These are phyloP conservation scores for Drosera capensis DNA, from an alignment of 148 eudicot genomes.

Conservation along the genomic window DNA sequence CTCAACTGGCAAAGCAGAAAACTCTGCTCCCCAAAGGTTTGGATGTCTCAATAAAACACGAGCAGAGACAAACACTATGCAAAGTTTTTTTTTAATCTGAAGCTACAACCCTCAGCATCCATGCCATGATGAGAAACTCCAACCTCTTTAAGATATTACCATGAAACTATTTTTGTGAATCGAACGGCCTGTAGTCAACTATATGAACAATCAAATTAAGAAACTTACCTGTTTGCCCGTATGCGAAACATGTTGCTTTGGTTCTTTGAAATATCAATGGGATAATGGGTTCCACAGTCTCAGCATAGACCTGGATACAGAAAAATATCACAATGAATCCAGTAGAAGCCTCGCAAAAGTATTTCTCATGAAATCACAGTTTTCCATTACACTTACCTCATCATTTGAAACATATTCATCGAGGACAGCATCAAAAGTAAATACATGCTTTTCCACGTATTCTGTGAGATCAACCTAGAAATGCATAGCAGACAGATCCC, in stretches of 20 bases:
- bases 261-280: constrained; percentile 65
- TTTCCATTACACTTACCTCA: constrained; percentile 24
- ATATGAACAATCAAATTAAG: neutral
- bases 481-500: constrained; percentile 4
- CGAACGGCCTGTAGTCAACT: too few species aligned
- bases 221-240: constrained; percentile 73
- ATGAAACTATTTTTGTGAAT: too few species aligned
- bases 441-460: constrained; percentile 70
- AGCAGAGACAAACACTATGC: too few species aligned
- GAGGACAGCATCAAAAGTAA: constrained; percentile 69
- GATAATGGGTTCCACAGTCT: constrained; percentile 65
- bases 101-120: too few species aligned
- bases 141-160: too few species aligned
- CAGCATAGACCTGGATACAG: constrained; percentile 41
- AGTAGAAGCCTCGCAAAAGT: neutral
- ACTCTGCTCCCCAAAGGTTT: too few species aligned
- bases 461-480: constrained; percentile 70
- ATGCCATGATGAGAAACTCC: too few species aligned
- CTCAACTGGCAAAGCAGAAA: too few species aligned
- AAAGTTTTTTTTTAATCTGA: too few species aligned
- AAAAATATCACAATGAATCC: constrained; percentile 6
- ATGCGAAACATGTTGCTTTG: constrained; percentile 87
- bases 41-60: too few species aligned
- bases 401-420: constrained; percentile 54
- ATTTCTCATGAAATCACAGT: constrained; percentile 1